These are phyloP conservation scores for Geotrichum phurueaensis DNA, from an alignment of 1,139 yeast genomes.

Conservation along the genomic window DNA sequence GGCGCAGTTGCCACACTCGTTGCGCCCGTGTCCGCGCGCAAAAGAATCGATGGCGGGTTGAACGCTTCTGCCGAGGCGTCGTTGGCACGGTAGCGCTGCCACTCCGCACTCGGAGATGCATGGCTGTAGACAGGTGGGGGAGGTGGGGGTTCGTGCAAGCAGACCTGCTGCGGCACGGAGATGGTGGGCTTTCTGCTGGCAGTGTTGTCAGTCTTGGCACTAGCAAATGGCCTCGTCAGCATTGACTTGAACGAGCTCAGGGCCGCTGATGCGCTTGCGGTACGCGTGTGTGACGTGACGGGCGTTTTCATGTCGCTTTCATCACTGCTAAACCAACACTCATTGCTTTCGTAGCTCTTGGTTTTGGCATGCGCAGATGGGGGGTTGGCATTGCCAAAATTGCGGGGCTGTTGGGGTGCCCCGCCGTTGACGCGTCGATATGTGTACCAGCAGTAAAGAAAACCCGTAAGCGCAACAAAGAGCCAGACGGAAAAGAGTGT, in stretches of 20 bases:
- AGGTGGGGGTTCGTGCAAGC: slow-evolving; percentile 5
- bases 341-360: slow-evolving; percentile 8
- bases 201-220: background rate
- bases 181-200: background rate
- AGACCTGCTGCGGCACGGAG: background rate
- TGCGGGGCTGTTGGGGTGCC: background rate
- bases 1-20: background rate
- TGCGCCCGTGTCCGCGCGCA: background rate
- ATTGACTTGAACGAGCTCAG: background rate
- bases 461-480: slow-evolving; percentile 22
- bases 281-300: background rate
- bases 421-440: background rate
- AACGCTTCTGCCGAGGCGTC: background rate
- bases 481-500: slow-evolving; percentile 25
- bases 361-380: background rate
- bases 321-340: background rate
- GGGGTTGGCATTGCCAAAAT: background rate
- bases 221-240: background rate
- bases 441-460: slow-evolving; percentile 21
- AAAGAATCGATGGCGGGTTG: slow-evolving; percentile 9
- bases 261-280: background rate
- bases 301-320: background rate
- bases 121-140: slow-evolving; percentile 2
- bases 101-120: slow-evolving; percentile 10
- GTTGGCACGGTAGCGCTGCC: slow-evolving; percentile 5